Conservation (phyloP, 176 grass and related monocot genomes). For the Cocos nucifera region DNA sequence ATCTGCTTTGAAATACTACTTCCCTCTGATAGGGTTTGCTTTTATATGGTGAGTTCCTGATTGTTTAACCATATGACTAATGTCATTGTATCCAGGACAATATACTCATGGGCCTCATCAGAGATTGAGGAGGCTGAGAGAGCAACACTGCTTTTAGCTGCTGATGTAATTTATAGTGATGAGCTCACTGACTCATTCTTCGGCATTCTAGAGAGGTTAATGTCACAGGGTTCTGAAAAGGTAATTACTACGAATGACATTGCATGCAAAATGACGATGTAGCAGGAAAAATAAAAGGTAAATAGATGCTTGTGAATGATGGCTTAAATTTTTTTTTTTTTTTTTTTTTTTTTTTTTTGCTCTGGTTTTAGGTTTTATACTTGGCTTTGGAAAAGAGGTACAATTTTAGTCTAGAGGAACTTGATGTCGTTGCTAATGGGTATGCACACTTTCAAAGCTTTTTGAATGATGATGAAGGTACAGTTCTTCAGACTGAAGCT, state of each 20-base stretch:
- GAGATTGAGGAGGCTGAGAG: constrained; percentile 66
- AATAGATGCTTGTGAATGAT: background rate
- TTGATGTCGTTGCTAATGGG: constrained; percentile 74
- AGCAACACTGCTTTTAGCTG: constrained; percentile 56
- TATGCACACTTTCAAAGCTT: constrained; percentile 60
- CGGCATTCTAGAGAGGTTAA: constrained; percentile 32
- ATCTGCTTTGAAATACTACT: no score
- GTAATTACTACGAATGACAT: constrained; percentile 18
- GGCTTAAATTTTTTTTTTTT: background rate
- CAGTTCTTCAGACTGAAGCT: background rate
- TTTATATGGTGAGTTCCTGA: background rate
- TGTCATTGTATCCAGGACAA: constrained; percentile 21
- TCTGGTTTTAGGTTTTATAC: constrained; percentile 45
- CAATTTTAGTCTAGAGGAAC: constrained; percentile 72
- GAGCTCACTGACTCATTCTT: constrained; percentile 78
- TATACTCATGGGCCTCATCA: constrained; percentile 34
- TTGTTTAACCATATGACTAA: background rate
- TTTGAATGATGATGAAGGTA: constrained; percentile 37
- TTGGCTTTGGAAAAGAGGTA: constrained; percentile 90
- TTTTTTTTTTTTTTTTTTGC: constrained; percentile 15
- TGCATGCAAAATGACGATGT: background rate
- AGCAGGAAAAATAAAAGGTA: background rate
- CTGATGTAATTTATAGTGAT: constrained; percentile 83
- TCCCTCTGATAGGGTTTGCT: background rate
- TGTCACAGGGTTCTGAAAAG: constrained; percentile 53